Base-by-base conservation (phyloP, 1,284 basidiomycete species). In the Puccinia coronata region DNA sequence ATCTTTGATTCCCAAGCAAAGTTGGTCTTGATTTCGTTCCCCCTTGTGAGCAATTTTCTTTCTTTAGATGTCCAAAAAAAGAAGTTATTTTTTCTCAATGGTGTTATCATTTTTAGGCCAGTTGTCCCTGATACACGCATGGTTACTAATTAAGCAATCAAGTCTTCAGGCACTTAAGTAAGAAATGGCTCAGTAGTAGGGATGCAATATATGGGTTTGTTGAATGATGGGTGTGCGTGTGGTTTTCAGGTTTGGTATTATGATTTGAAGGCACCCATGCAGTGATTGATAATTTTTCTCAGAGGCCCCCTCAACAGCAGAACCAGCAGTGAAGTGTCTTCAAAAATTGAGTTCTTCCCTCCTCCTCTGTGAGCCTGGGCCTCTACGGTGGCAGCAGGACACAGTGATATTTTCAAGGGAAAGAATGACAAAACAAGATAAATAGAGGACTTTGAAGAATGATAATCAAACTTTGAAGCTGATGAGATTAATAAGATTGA, bases 1-100 rank as follows among this genome's bases (percentile, higher is more conserved):
- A 65, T 76, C 34, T 76, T 76, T 28, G 74, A 76, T 51, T 47
- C 65, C 28, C 74, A 76, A 36, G 41, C 59, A 23, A 76, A 76
- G 69, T 71, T 6, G 23, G 25, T 20, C 23, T 0, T 23, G 14
- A 59, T 28, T 34, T 20, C 18, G 18, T 18, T n/a, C n/a, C n/a
- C n/a, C n/a, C n/a, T n/a, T n/a, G n/a, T n/a, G n/a, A n/a, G n/a
- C n/a, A n/a, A n/a, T n/a, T 61, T 65, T 36, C 31, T 28, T 59
- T 31, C 25, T 31, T 59, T n/a, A 20, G 28, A 16, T 55, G 6
- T 47, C 12, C 20, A n/a, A n/a, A n/a, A n/a, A n/a, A n/a, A n/a
- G n/a, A n/a, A n/a, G n/a, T n/a, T n/a, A n/a, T n/a, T n/a, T n/a
- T n/a, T n/a, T n/a, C n/a, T n/a, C n/a, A n/a, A n/a, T n/a, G n/a